Evolutionary conservation across 768 basidiomycete genomes (phyloP).

Genomic region (Mycena rebaudengoi): DNA sequence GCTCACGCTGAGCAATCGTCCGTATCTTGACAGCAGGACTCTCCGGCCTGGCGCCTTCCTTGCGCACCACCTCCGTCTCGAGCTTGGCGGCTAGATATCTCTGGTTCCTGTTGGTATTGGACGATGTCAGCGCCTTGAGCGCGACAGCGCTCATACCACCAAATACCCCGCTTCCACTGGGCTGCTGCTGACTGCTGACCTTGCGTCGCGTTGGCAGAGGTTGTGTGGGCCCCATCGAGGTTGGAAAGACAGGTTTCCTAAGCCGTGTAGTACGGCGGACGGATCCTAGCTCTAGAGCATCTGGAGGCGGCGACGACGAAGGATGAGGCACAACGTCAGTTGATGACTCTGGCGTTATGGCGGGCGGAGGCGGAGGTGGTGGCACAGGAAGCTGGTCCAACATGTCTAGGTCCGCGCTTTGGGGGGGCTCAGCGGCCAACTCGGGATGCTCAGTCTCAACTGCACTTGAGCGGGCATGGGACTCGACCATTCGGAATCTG

Average conservation of each 20-base stretch:
- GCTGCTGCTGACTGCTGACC: conserved; percentile 37
- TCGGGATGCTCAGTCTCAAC: too few relatives aligned
- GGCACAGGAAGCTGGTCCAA: neutral
- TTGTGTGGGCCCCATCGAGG: conserved; percentile 26
- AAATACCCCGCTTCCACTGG: conserved; percentile 55
- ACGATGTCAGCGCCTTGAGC: conserved; percentile 72
- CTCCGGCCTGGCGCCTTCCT: conserved; percentile 74
- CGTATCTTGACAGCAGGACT: conserved; percentile 81
- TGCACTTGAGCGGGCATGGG: conserved; percentile 11
- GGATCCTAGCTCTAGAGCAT: neutral
- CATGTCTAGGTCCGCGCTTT: too few relatives aligned
- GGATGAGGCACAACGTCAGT: conserved; percentile 7
- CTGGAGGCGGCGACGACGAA: conserved; percentile 9
- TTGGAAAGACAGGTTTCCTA: conserved; percentile 46
- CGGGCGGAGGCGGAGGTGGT: conserved; percentile 1
- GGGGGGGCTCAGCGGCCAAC: too few relatives aligned
- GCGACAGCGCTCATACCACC: conserved; percentile 75
- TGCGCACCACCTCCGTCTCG: conserved; percentile 75
- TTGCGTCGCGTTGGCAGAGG: conserved; percentile 54
- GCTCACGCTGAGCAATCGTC: conserved; percentile 71
- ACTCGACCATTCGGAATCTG: conserved; percentile 26
- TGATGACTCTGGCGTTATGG: neutral
- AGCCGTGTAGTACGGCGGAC: conserved; percentile 61
- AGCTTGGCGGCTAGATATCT: conserved; percentile 65
- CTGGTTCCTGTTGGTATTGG: conserved; percentile 81